A percentile compares a stretch with the other conserved stretches of the same genome.
Evolutionary conservation across 1,139 yeast species (phyloP).

Genomic region (Debaryomycetaceae sp.): DNA sequence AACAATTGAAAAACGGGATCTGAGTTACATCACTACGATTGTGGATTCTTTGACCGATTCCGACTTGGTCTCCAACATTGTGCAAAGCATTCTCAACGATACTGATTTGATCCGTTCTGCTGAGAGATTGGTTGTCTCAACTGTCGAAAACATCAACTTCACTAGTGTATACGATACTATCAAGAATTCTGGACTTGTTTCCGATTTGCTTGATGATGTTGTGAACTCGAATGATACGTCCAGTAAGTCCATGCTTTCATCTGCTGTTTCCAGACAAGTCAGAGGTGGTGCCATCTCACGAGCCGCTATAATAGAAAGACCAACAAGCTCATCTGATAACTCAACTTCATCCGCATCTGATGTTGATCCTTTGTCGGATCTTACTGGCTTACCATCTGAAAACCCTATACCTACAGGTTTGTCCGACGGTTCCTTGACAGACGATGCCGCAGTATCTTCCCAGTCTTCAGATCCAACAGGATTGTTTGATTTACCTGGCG

Average conservation of each 20-base stretch:
- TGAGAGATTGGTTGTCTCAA: constrained; percentile 14
- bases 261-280: constrained; percentile 10
- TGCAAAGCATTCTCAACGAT: constrained; percentile 20
- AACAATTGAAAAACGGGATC: constrained; percentile 14
- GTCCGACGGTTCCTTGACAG: not conserved
- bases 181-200: constrained; percentile 23
- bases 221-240: constrained; percentile 12
- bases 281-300: constrained; percentile 14
- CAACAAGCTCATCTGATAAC: not conserved
- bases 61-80: constrained; percentile 19
- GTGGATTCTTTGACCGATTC: constrained; percentile 21
- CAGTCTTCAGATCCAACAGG: constrained; percentile 6
- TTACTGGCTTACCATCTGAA: constrained; percentile 3
- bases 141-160: constrained; percentile 21
- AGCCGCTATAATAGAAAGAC: constrained; percentile 4
- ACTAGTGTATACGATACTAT: constrained; percentile 18
- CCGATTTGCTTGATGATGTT: constrained; percentile 14
- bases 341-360: not conserved
- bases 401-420: not conserved
- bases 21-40: constrained; percentile 16
- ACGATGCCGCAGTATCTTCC: constrained; percentile 5
- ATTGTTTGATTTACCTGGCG: constrained; percentile 1
- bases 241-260: constrained; percentile 12
- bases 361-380: constrained; percentile 3
- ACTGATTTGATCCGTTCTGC: constrained; percentile 17